Evolutionary conservation across 768 basidiomycete species (phyloP).

Genomic region (Hypholoma fasciculare): DNA sequence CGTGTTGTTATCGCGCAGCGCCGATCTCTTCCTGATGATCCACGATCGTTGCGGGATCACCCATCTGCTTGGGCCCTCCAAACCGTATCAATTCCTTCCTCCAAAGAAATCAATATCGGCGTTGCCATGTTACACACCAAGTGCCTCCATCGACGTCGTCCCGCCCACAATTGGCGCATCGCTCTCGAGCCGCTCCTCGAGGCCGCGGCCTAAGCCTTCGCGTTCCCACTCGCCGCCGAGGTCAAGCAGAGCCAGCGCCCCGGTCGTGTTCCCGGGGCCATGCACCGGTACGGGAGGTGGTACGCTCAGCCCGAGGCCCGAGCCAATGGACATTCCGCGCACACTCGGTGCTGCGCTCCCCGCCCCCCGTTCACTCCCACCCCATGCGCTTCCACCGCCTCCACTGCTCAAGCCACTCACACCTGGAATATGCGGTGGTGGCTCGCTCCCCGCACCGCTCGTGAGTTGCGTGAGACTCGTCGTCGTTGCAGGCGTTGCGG

Average conservation of each 20-base stretch:
- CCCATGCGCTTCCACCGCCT: slow-evolving; percentile 8
- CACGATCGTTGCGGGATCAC: too few species aligned
- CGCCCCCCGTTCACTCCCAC: slow-evolving; percentile 17
- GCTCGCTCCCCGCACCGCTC: slow-evolving; percentile 51
- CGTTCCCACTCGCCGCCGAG: slow-evolving; percentile 87
- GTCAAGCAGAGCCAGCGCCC: slow-evolving; percentile 43
- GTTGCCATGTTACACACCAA: background rate
- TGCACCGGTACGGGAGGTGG: background rate
- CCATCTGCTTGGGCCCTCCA: too few species aligned
- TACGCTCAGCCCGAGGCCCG: background rate
- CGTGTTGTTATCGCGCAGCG: too few species aligned
- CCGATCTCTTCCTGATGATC: too few species aligned
- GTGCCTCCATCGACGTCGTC: background rate
- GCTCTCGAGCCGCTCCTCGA: slow-evolving; percentile 79
- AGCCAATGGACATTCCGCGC: slow-evolving; percentile 18
- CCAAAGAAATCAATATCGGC: too few species aligned
- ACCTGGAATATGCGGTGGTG: slow-evolving; percentile 73
- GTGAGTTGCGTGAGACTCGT: slow-evolving; percentile 76
- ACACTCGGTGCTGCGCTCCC: slow-evolving; percentile 22
- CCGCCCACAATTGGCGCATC: background rate
- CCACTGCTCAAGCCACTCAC: slow-evolving; percentile 46
- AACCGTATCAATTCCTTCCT: too few species aligned
- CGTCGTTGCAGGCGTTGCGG: slow-evolving; percentile 72
- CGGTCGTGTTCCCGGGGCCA: slow-evolving; percentile 1
- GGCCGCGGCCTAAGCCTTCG: slow-evolving; percentile 77